Evolutionary conservation across 352 stramenopile genomes (phyloP).

Genomic region (Pythium brachiatum): DNA sequence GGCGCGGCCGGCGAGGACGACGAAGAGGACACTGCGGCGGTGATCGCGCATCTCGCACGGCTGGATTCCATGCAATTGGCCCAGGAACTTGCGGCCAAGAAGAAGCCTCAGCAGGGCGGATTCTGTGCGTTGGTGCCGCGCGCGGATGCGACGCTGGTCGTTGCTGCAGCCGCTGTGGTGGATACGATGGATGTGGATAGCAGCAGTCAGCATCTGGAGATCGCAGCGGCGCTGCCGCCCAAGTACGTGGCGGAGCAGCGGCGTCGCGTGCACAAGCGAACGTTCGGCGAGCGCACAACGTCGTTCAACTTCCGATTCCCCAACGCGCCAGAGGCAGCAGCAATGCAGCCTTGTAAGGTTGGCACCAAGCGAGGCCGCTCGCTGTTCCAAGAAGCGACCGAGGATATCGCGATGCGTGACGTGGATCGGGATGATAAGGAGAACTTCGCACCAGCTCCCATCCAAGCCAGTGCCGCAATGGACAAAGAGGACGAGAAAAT

Average conservation of each 20-base stretch:
- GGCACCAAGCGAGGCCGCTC: conserved; percentile 3
- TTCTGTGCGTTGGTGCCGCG: conserved; percentile 3
- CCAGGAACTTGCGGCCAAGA: background rate
- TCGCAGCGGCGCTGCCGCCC: conserved; percentile 31
- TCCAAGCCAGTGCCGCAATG: background rate
- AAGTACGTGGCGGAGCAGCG: conserved; percentile 45
- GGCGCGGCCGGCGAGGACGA: conserved; percentile 17
- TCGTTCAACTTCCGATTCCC: conserved; percentile 48
- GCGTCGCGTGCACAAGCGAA: conserved; percentile 48
- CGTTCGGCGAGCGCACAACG: conserved; percentile 52
- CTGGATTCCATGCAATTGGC: conserved; percentile 22
- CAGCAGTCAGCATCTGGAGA: conserved; percentile 1
- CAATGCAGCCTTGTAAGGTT: background rate
- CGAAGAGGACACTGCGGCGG: conserved; percentile 23
- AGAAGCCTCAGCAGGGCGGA: conserved; percentile 1
- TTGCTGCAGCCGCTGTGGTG: background rate
- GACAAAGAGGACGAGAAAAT: background rate
- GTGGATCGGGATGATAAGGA: background rate
- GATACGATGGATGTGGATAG: background rate
- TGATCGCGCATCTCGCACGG: conserved; percentile 28
- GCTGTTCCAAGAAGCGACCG: conserved; percentile 15
- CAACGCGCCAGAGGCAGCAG: background rate
- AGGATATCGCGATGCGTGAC: conserved; percentile 11
- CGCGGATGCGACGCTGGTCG: background rate
- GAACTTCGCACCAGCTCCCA: background rate